Evolutionary conservation across 164 flowering plant genomes (phyloP), one percentile per base, ranked within the genome.

Genomic region (Macadamia tetraphylla): DNA sequence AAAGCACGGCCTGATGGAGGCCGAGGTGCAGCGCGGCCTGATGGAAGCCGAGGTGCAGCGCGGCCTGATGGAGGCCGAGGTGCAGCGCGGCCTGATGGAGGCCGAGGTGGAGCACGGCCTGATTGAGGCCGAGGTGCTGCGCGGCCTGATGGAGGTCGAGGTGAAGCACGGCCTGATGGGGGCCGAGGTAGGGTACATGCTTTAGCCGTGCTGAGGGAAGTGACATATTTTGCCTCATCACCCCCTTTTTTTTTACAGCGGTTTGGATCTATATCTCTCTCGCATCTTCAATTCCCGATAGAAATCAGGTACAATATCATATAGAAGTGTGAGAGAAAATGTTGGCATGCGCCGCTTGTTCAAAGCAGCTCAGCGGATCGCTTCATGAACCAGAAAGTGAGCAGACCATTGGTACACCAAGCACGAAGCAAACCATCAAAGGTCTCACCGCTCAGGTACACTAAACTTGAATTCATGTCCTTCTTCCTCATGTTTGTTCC

Each of bases 321-420:
- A 23, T 23, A 67, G 42, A 29, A 48, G n/a, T 23, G 52, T 17
- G 75, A 63, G 67, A n/a, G 31, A 74, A 74, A 77, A 88, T 93
- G 98, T 71, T 89, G 82, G 87, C 96, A 10, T 93, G 98, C 74
- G 86, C 90, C 59, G 86, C 94, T n/a, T 89, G 97, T 77, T 76
- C 94, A 51, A 93, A 93, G 86, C 91, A 85, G 75, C 79, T 80
- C 48, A 74, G 71, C 62, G 88, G 91, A 80, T 83, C 87, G 78
- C 77, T 81, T 10, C 82, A 18, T 9, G 83, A 69, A 8, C 78
- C 73, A 53, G 82, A 75, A 11, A 81, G 82, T 0, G 86, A 81
- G 1, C 83, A 78, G 9, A 68, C 65, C 40, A 64, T 58, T 58
- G 84, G 65, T 11, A 83, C 96, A 3, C 92, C 89, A 6, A 79